Percentiles rank a stretch among this genome's conserved stretches.
Evolutionary conservation across 2,329 filamentous ascomycete species (phyloP).

Genomic region (Microsporum canis): DNA sequence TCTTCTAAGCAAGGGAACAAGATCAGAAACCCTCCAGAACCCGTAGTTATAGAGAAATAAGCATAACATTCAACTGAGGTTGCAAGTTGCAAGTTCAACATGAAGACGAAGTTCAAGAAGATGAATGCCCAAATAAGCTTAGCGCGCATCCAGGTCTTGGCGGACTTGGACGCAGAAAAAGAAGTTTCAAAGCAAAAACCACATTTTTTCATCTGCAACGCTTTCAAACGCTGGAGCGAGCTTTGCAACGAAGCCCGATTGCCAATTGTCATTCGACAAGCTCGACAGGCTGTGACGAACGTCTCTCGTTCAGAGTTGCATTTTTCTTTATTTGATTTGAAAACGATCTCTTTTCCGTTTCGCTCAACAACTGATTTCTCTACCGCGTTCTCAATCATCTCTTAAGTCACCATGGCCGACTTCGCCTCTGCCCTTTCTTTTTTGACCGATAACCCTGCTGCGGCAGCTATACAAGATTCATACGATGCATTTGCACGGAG

Average conservation of each 20-base stretch:
- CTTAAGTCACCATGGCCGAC: conserved; percentile 30
- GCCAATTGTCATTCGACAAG: conserved; percentile 1
- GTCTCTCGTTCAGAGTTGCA: neutral
- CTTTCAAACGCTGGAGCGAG: neutral
- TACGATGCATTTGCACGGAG: conserved; percentile 73
- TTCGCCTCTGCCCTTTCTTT: conserved; percentile 47
- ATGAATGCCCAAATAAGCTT: neutral
- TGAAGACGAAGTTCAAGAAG: neutral
- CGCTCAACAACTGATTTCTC: neutral
- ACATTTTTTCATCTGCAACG: neutral
- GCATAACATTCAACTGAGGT: neutral
- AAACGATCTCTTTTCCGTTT: neutral
- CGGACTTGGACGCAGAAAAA: neutral
- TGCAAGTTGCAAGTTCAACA: neutral
- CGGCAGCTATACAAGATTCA: conserved; percentile 59
- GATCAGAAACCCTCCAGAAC: neutral
- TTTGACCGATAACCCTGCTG: conserved; percentile 62
- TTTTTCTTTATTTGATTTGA: neutral
- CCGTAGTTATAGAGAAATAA: neutral
- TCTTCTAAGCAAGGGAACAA: neutral
- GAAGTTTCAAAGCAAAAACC: conserved; percentile 4
- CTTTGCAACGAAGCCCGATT: neutral
- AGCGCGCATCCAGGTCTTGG: neutral
- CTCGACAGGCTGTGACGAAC: neutral
- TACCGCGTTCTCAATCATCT: neutral